These are phyloP conservation scores for Canavalia ensiformis DNA, from an alignment of 306 rosid species.

Conservation along the genomic window DNA sequence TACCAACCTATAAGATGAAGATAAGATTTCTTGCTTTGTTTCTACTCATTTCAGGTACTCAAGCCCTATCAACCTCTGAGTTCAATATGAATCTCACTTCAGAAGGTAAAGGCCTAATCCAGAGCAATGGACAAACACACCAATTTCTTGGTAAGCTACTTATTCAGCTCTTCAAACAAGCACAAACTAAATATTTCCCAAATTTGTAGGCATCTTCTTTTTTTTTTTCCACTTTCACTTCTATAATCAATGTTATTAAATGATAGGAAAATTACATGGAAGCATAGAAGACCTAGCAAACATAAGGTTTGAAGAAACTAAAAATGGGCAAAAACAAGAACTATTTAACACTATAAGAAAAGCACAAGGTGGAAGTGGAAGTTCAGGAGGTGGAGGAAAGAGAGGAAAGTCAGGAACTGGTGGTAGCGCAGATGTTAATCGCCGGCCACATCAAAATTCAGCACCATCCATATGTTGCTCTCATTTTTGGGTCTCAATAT, in stretches of 20 bases:
- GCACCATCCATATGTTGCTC: slow-evolving; percentile 33
- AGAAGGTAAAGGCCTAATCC: slow-evolving; percentile 31
- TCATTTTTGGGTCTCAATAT: slow-evolving; percentile 23
- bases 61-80: slow-evolving; percentile 27
- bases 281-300: slow-evolving; percentile 14
- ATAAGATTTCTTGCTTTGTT: slow-evolving; percentile 31
- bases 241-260: not conserved
- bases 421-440: slow-evolving; percentile 35
- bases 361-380: slow-evolving; percentile 30
- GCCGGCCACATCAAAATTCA: slow-evolving; percentile 25
- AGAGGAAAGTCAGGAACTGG: not conserved
- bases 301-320: slow-evolving; percentile 33
- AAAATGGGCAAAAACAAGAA: slow-evolving; percentile 17
- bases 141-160: slow-evolving; percentile 30
- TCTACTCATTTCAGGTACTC: slow-evolving; percentile 32
- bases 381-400: not conserved
- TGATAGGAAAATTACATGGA: slow-evolving; percentile 39
- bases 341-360: slow-evolving; percentile 6
- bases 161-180: not conserved
- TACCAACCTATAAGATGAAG: slow-evolving; percentile 23
- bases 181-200: not conserved
- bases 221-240: not conserved
- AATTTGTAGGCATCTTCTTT: not conserved
- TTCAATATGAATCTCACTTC: slow-evolving; percentile 4
- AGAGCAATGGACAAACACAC: slow-evolving; percentile 25